Conservation (phyloP, 225 moss, liverwort and hornwort genomes). For the Asterella californica region DNA sequence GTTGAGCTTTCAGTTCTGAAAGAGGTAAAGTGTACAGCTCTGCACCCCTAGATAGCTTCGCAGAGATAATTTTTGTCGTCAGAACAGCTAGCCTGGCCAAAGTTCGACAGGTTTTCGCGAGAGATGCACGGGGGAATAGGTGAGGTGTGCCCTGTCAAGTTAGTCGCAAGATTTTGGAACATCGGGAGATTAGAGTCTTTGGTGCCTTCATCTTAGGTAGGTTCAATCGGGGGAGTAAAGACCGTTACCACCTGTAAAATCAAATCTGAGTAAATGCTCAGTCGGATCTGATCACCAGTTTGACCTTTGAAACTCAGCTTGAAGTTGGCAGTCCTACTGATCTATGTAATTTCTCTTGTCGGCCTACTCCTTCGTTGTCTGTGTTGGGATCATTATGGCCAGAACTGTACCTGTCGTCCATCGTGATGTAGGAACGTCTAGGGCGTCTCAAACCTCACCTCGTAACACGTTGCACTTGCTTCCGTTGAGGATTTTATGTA, state of each 20-base stretch:
- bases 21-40: conserved; percentile 4
- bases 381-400: no score
- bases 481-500: no score
- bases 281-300: background rate
- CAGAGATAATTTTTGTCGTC: background rate
- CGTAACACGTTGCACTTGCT: no score
- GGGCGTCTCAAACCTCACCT: no score
- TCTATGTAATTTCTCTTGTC: no score
- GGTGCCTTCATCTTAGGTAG: background rate
- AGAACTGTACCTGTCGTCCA: no score
- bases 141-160: background rate
- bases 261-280: background rate
- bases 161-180: background rate
- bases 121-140: background rate
- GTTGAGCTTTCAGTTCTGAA: background rate
- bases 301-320: background rate
- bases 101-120: background rate
- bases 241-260: background rate
- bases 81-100: background rate
- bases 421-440: no score
- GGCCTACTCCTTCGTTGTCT: no score
- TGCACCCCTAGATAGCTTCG: background rate
- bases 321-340: background rate
- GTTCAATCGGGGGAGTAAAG: background rate
- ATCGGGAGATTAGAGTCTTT: background rate